Percentiles rank a stretch among this genome's conserved stretches.
Evolutionary conservation across 2,329 filamentous ascomycete species (phyloP).

Genomic region (Fusarium sp.): DNA sequence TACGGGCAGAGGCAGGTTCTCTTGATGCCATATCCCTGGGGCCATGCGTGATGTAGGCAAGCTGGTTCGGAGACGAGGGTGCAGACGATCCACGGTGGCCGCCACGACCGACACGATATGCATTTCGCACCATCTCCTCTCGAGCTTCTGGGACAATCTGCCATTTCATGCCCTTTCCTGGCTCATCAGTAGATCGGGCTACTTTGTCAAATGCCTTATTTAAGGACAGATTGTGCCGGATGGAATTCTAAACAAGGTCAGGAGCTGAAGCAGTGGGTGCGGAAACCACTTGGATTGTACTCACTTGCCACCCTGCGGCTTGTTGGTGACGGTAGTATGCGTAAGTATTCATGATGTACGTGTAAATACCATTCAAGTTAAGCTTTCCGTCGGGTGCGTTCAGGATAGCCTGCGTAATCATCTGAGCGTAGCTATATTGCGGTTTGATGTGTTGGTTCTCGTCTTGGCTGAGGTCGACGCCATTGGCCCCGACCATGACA

Average conservation of each 20-base stretch:
- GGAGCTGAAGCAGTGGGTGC: background rate
- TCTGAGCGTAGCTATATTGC: conserved; percentile 94
- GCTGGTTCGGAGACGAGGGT: conserved; percentile 76
- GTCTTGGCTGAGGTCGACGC: conserved; percentile 85
- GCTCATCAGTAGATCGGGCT: conserved; percentile 91
- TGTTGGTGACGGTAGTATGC: conserved; percentile 90
- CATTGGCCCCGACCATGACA: conserved; percentile 60
- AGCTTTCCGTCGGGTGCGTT: conserved; percentile 89
- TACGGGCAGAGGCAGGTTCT: conserved; percentile 68
- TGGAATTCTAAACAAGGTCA: conserved; percentile 79
- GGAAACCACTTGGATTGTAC: conserved; percentile 47
- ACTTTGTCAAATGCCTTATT: conserved; percentile 97
- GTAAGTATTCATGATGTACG: conserved; percentile 91
- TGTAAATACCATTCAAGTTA: conserved; percentile 93
- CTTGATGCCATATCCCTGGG: conserved; percentile 69
- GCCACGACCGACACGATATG: conserved; percentile 73
- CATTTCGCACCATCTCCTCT: conserved; percentile 89
- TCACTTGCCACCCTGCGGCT: conserved; percentile 89
- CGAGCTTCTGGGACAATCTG: conserved; percentile 87
- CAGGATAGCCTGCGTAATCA: conserved; percentile 97
- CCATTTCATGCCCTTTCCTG: conserved; percentile 99
- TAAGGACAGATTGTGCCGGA: conserved; percentile 94
- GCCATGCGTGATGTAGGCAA: conserved; percentile 74
- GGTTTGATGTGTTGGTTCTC: conserved; percentile 93
- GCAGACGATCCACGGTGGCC: conserved; percentile 79